phyloP scores from a whole-genome alignment of 2,329 filamentous ascomycete species.

The Pseudogymnoascus sp. region DNA sequence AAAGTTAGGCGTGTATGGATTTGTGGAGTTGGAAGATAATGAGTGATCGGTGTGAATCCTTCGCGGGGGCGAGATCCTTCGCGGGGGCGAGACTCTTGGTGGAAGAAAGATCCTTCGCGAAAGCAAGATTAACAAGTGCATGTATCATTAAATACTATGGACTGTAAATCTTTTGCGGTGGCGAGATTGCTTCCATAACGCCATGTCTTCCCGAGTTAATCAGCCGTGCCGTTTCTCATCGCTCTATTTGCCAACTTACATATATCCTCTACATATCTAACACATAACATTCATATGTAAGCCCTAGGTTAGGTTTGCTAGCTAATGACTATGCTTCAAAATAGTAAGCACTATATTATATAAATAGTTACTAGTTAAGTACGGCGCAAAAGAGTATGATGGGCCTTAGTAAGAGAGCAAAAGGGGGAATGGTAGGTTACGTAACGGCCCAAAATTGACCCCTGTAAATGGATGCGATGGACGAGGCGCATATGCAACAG shows the following conservation, averaged over 20 bases:
- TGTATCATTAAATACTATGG: background rate
- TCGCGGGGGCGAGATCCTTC: too few relatives aligned
- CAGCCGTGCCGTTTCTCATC: background rate
- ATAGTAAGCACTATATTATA: background rate
- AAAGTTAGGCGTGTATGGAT: too few relatives aligned
- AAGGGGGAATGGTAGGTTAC: background rate
- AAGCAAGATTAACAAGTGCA: background rate
- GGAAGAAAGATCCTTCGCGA: background rate
- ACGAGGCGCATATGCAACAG: background rate
- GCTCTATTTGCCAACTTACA: too few relatives aligned
- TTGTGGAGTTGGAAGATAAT: too few relatives aligned
- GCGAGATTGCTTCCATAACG: background rate
- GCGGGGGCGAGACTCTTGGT: too few relatives aligned
- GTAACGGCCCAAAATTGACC: background rate
- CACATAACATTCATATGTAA: background rate
- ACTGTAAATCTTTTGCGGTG: background rate
- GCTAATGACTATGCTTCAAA: background rate
- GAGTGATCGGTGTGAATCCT: too few relatives aligned
- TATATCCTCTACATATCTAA: background rate
- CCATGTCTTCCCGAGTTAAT: background rate
- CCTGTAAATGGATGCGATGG: background rate
- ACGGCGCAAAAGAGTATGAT: background rate
- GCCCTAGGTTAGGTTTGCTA: background rate
- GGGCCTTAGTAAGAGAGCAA: background rate
- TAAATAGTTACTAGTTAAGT: background rate